Conservation (phyloP, 2,329 filamentous ascomycete species). For the Alternaria brassicicola region DNA sequence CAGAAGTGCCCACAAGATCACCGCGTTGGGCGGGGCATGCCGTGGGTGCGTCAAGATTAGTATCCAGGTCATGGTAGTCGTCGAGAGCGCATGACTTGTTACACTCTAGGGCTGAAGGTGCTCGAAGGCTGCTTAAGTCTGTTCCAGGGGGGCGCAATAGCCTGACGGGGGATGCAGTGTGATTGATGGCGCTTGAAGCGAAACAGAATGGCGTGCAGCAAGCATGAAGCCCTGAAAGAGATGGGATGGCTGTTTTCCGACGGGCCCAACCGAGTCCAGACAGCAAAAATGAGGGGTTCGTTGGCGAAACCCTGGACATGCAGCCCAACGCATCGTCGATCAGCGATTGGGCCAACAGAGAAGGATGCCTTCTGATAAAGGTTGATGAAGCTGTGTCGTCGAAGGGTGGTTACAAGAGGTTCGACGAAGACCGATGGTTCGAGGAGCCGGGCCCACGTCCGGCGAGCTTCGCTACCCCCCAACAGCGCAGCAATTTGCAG, state of each 20-base stretch:
- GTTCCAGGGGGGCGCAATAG: slow-evolving; percentile 29
- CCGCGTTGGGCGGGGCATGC: slow-evolving; percentile 16
- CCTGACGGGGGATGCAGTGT: slow-evolving; percentile 29
- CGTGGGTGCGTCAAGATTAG: slow-evolving; percentile 24
- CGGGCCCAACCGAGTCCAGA: slow-evolving; percentile 38
- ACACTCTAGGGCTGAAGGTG: slow-evolving; percentile 25
- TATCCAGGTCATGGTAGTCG: slow-evolving; percentile 30
- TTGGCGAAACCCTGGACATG: slow-evolving; percentile 23
- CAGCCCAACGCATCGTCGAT: slow-evolving; percentile 24
- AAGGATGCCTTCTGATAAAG: slow-evolving; percentile 13
- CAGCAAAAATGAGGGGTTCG: slow-evolving; percentile 35
- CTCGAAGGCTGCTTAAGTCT: slow-evolving; percentile 21
- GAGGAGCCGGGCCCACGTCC: slow-evolving; percentile 36
- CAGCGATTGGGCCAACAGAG: slow-evolving; percentile 27
- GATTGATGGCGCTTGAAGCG: slow-evolving; percentile 43
- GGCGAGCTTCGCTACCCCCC: slow-evolving; percentile 41
- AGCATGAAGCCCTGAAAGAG: slow-evolving; percentile 35
- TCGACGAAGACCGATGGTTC: slow-evolving; percentile 40
- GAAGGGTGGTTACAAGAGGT: slow-evolving; percentile 37
- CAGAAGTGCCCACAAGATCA: slow-evolving; percentile 28
- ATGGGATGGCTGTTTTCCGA: slow-evolving; percentile 23
- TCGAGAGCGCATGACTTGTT: slow-evolving; percentile 41
- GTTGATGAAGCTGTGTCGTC: slow-evolving; percentile 31
- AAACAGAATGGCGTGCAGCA: slow-evolving; percentile 48
- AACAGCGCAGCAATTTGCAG: slow-evolving; percentile 48